phyloP scores from a whole-genome alignment of 139 green algal species.

The Microglena sp. region DNA sequence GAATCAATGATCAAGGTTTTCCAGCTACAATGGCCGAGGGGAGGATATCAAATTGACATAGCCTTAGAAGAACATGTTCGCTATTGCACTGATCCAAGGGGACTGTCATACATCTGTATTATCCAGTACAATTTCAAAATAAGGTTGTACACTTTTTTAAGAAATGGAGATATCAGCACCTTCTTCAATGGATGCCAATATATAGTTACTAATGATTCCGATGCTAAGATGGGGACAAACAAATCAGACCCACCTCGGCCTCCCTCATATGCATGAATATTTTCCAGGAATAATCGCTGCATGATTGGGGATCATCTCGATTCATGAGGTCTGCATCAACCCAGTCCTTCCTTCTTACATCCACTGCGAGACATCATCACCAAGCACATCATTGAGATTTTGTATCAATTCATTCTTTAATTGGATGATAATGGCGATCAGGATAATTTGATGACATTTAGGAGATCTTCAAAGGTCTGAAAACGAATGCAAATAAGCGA shows the following conservation, averaged over 20 bases:
- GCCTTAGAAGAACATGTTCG: not conserved
- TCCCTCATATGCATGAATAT: constrained; percentile 68
- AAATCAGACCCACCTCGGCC: constrained; percentile 36
- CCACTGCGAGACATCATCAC: too few relatives aligned
- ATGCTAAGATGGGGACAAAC: not conserved
- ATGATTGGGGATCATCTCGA: constrained; percentile 54
- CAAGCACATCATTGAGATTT: too few relatives aligned
- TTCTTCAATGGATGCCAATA: not conserved
- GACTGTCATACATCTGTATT: not conserved
- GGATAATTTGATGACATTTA: too few relatives aligned
- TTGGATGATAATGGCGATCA: too few relatives aligned
- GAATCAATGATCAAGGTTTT: not conserved
- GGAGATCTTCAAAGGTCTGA: too few relatives aligned
- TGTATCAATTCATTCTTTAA: too few relatives aligned
- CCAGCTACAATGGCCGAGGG: not conserved
- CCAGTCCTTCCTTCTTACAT: too few relatives aligned
- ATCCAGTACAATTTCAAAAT: not conserved
- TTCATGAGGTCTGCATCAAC: constrained; percentile 64
- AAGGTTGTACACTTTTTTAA: too few relatives aligned
- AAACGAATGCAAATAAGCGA: too few relatives aligned
- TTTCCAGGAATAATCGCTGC: constrained; percentile 53
- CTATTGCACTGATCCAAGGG: not conserved
- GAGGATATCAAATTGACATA: not conserved
- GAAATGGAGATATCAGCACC: not conserved
- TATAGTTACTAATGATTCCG: not conserved